A percentile compares a stretch with the other conserved stretches of the same genome.
These are phyloP conservation scores for Scopulariopsis brevicaulis DNA, from an alignment of 2,329 filamentous ascomycete species.

Conservation along the genomic window DNA sequence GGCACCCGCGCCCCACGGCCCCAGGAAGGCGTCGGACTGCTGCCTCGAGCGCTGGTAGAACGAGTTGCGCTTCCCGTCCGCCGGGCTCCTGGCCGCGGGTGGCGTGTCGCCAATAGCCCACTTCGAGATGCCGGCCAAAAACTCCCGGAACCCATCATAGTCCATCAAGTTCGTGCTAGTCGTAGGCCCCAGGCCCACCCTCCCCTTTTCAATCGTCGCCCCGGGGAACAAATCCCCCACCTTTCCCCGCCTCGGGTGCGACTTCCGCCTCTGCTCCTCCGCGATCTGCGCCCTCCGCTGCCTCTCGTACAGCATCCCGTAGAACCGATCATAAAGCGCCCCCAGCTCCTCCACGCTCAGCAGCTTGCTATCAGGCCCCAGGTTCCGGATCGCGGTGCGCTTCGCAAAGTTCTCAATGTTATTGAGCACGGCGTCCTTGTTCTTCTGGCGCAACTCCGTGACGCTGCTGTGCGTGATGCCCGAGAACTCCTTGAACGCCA, in stretches of 20 bases:
- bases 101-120: slow-evolving; percentile 91
- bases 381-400: slow-evolving; percentile 87
- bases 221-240: slow-evolving; percentile 25
- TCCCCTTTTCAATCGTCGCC: slow-evolving; percentile 60
- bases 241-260: slow-evolving; percentile 46
- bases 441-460: slow-evolving; percentile 76
- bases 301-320: slow-evolving; percentile 80
- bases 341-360: slow-evolving; percentile 77
- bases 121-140: slow-evolving; percentile 76
- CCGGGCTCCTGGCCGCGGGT: slow-evolving; percentile 37
- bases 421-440: slow-evolving; percentile 87
- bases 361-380: slow-evolving; percentile 91
- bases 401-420: slow-evolving; percentile 98
- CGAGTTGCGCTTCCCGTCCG: slow-evolving; percentile 42
- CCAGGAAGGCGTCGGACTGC: slow-evolving; percentile 21
- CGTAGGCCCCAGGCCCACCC: slow-evolving; percentile 80
- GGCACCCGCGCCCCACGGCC: slow-evolving; percentile 43
- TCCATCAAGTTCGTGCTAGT: slow-evolving; percentile 93
- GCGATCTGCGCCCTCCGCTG: slow-evolving; percentile 72
- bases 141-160: slow-evolving; percentile 91
- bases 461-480: slow-evolving; percentile 91
- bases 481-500: slow-evolving; percentile 96
- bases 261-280: slow-evolving; percentile 61
- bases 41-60: slow-evolving; percentile 41
- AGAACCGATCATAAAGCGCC: slow-evolving; percentile 88